A percentile compares a stretch with the other conserved stretches of the same genome.
These are phyloP conservation scores for Quercus tomentella DNA, from an alignment of 331 rosid species.

Conservation along the genomic window DNA sequence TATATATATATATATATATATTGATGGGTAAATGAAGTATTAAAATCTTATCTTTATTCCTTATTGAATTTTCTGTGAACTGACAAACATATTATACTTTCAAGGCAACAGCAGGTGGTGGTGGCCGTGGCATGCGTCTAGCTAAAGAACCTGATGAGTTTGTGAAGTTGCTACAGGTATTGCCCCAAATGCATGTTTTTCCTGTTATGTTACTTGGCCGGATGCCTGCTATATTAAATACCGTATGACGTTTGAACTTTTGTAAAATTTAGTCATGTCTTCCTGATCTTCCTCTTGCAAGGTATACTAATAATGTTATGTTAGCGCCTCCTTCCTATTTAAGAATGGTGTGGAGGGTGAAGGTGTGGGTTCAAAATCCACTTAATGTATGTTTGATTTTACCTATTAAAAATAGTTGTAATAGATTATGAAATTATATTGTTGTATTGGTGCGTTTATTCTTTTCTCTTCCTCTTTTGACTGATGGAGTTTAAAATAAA, in stretches of 20 bases:
- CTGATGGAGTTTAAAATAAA: background rate
- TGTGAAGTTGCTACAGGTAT: slow-evolving; percentile 96
- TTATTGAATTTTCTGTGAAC: slow-evolving; percentile 4
- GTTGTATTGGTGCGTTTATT: no score
- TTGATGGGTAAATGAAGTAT: background rate
- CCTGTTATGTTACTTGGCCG: no score
- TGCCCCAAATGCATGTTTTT: background rate
- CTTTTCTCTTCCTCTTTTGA: no score
- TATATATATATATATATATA: no score
- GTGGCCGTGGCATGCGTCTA: slow-evolving; percentile 99
- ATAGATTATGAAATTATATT: background rate
- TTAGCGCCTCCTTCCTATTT: background rate
- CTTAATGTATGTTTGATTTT: background rate
- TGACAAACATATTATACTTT: slow-evolving; percentile 14
- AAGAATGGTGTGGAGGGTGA: background rate
- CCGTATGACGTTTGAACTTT: slow-evolving; percentile 7
- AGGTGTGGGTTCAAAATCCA: background rate
- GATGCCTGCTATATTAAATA: background rate
- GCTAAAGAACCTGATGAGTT: slow-evolving; percentile 97
- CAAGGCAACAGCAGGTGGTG: slow-evolving; percentile 99
- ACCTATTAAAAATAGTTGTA: background rate
- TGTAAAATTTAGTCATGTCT: background rate
- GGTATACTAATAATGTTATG: background rate
- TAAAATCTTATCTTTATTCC: background rate
- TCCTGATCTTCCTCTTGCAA: background rate